These are phyloP conservation scores for Neckera pumila DNA, from an alignment of 225 moss, liverwort and hornwort genomes.

Conservation along the genomic window DNA sequence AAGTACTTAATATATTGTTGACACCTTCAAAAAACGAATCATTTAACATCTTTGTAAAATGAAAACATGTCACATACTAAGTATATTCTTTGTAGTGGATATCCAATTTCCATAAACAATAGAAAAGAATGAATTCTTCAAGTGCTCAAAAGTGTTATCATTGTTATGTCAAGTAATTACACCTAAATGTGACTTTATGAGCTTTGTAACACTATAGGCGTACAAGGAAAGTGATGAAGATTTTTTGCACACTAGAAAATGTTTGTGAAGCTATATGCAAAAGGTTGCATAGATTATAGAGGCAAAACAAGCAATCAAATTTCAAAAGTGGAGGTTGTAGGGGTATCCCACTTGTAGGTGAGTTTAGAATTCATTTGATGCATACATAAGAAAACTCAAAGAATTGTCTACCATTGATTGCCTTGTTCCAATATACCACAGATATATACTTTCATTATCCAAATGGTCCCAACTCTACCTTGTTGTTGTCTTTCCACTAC, in stretches of 20 bases:
- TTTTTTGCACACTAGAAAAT: background rate
- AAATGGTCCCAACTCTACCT: background rate
- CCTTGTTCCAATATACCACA: background rate
- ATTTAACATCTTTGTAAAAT: background rate
- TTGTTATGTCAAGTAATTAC: background rate
- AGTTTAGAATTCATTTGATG: background rate
- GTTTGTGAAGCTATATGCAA: background rate
- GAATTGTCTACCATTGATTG: background rate
- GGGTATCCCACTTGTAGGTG: background rate
- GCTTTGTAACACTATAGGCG: background rate
- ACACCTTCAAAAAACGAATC: background rate
- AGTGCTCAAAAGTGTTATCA: background rate
- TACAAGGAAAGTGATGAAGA: background rate
- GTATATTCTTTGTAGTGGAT: background rate
- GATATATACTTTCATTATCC: background rate
- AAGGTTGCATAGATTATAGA: background rate
- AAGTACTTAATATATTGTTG: background rate
- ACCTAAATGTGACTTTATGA: accelerated
- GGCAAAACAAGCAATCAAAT: background rate
- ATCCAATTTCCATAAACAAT: background rate
- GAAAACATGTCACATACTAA: background rate
- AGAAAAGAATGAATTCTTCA: background rate
- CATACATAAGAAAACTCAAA: background rate
- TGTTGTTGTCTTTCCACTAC: background rate
- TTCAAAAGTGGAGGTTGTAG: background rate